Evolutionary conservation across 2,329 filamentous ascomycete genomes (phyloP), one percentile per base, ranked within the genome.

Genomic region (Phialocephala sp.): DNA sequence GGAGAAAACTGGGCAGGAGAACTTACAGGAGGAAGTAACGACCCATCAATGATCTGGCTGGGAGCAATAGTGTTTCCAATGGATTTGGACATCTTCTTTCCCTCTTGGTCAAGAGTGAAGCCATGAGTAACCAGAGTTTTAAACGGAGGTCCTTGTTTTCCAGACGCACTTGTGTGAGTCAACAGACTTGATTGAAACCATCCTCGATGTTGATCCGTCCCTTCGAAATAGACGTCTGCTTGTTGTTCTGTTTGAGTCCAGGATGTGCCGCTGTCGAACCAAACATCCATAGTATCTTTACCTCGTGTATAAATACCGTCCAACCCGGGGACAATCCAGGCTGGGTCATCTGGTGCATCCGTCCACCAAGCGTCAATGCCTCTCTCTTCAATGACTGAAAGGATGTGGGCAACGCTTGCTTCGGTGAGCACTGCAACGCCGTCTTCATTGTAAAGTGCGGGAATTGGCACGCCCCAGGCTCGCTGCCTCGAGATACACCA

Each of bases 51-150:
- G 70, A 99, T 93, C 68, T 97, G 84, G 8, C 86, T 82, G 0
- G 94, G 94, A 0, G 87, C 85, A 63, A 98, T 88, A 35, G 91
- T 89, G 74, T 99, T 99, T 18, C 95, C 95, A 1, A 97, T 81
- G 0, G 93, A 97, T 78, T 99, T 99, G 76, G 94, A 97, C 95
- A 99, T 99, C 78, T 99, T 99, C 76, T 92, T 93, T n/a, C 94
- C 94, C 41, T 91, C 82, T 59, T 90, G 85, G 73, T 99, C 95
- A 1, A 99, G 86, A 0, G 93, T 94, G 76, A 99, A 99, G 0
- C 95, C 95, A 76, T 99, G 95, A 0, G 95, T 99, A 67, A 97
- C 89, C n/a, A 99, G 83, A 3, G 88, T 91, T 74, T 89, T 91
- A 81, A 96, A 99, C 0, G 95, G 95, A 0, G 94, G 84, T 79